These are phyloP conservation scores for Lolium perenne DNA, from an alignment of 176 grass and related monocot species.

Conservation along the genomic window DNA sequence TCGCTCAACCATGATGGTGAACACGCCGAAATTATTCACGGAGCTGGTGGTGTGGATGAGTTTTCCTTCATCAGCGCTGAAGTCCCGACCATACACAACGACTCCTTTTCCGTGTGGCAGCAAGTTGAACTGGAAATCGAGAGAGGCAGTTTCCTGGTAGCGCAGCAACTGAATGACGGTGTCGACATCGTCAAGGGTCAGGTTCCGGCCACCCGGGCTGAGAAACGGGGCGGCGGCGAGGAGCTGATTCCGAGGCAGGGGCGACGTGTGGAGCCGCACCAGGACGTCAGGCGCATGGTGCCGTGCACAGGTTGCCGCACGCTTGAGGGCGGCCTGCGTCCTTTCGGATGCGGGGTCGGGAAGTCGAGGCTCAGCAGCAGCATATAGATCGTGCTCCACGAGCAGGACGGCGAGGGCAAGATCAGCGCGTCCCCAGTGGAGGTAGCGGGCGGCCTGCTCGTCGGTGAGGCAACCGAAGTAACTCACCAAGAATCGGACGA, in stretches of 20 bases:
- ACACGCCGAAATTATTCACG: neutral
- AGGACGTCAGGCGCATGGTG: neutral
- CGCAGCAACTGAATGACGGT: neutral
- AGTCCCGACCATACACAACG: neutral
- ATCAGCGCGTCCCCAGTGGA: neutral
- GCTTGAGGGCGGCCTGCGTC: slow-evolving; percentile 1
- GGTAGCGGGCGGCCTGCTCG: neutral
- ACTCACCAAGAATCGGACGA: neutral
- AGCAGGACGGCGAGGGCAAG: neutral
- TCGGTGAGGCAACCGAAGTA: neutral
- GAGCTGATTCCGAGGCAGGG: neutral
- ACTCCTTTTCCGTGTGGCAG: neutral
- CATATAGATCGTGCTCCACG: neutral
- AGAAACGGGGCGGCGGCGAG: neutral
- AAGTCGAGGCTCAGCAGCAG: neutral
- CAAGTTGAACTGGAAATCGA: neutral
- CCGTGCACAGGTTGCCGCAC: neutral
- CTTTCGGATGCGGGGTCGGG: neutral
- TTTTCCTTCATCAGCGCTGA: neutral
- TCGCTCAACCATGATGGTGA: neutral
- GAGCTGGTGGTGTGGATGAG: neutral
- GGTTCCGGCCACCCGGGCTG: neutral
- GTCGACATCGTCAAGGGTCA: neutral
- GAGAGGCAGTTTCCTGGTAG: neutral
- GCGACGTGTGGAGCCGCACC: neutral